Percentiles rank a stretch among this genome's conserved stretches.
phyloP scores from a whole-genome alignment of 1,284 basidiomycete genomes.

The Pascua guehoae region DNA sequence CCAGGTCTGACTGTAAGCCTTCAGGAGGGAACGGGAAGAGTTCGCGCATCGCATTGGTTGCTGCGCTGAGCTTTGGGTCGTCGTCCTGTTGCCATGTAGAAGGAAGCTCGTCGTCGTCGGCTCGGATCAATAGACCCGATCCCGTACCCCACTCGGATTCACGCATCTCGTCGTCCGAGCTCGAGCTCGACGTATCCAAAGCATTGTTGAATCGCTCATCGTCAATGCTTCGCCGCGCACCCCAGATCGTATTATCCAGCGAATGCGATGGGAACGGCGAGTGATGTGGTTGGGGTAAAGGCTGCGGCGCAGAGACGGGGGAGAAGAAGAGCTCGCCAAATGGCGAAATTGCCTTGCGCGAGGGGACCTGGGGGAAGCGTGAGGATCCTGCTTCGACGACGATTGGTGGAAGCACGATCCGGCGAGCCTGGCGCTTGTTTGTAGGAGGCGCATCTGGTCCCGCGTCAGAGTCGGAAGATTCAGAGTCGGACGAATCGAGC shows the following conservation, averaged over 20 bases:
- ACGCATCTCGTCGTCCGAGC: slow-evolving; percentile 41
- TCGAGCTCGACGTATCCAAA: slow-evolving; percentile 35
- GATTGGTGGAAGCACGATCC: slow-evolving; percentile 13
- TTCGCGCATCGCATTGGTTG: slow-evolving; percentile 40
- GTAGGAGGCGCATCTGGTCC: slow-evolving; percentile 20
- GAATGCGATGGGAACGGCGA: slow-evolving; percentile 47
- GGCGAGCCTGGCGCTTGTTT: slow-evolving; percentile 14
- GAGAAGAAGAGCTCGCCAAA: slow-evolving; percentile 35
- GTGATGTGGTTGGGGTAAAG: slow-evolving; percentile 20
- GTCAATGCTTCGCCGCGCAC: slow-evolving; percentile 21
- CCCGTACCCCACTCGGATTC: slow-evolving; percentile 37
- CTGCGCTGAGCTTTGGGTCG: slow-evolving; percentile 38
- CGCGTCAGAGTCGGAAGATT: slow-evolving; percentile 35
- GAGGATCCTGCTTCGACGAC: slow-evolving; percentile 4
- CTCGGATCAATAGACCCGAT: slow-evolving; percentile 32
- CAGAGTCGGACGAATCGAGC: slow-evolving; percentile 39
- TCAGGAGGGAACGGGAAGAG: slow-evolving; percentile 30
- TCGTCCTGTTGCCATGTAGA: slow-evolving; percentile 27
- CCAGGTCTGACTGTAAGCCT: slow-evolving; percentile 2
- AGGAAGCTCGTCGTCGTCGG: slow-evolving; percentile 23
- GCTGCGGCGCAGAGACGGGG: slow-evolving; percentile 11
- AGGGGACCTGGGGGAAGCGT: slow-evolving; percentile 10
- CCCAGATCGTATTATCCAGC: slow-evolving; percentile 46
- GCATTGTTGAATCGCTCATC: slow-evolving; percentile 21
- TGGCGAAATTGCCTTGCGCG: slow-evolving; percentile 19